phyloP scores from a whole-genome alignment of 2,329 filamentous ascomycete genomes.

The Fragosphaeria purpurea region DNA sequence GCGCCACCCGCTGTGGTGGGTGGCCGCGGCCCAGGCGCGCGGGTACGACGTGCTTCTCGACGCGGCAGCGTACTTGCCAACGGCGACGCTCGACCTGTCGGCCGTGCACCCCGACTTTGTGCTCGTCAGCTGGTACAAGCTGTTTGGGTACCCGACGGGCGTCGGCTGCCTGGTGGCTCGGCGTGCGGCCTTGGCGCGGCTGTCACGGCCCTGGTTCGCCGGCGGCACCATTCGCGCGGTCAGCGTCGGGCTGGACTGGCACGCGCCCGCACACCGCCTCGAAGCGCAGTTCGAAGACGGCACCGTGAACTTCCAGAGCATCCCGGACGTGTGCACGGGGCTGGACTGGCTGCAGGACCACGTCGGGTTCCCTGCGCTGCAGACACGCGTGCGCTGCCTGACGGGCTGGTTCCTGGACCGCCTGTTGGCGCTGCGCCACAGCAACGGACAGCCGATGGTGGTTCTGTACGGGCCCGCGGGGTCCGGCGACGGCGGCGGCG shows the following conservation, averaged over 20 bases:
- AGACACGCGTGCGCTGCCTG: constrained; percentile 24
- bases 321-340: constrained; percentile 27
- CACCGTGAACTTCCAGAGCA: constrained; percentile 28
- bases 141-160: constrained; percentile 32
- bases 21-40: constrained; percentile 22
- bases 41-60: constrained; percentile 32
- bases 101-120: constrained; percentile 27
- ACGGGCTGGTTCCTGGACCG: constrained; percentile 26
- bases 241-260: constrained; percentile 22
- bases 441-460: constrained; percentile 23
- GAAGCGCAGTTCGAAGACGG: constrained; percentile 30
- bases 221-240: constrained; percentile 28
- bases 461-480: constrained; percentile 25
- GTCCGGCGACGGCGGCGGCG: constrained; percentile 8
- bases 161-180: constrained; percentile 29
- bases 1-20: constrained; percentile 29
- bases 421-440: constrained; percentile 22
- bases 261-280: constrained; percentile 16
- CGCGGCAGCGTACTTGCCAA: constrained; percentile 30
- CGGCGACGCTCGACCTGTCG: constrained; percentile 24
- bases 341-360: constrained; percentile 24
- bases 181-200: constrained; percentile 19
- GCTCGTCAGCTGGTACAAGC: constrained; percentile 30
- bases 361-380: constrained; percentile 20
- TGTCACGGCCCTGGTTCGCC: constrained; percentile 29